Evolutionary conservation across 192 early-diverging fungal species (phyloP).

Genomic region (Coemansia sp.): DNA sequence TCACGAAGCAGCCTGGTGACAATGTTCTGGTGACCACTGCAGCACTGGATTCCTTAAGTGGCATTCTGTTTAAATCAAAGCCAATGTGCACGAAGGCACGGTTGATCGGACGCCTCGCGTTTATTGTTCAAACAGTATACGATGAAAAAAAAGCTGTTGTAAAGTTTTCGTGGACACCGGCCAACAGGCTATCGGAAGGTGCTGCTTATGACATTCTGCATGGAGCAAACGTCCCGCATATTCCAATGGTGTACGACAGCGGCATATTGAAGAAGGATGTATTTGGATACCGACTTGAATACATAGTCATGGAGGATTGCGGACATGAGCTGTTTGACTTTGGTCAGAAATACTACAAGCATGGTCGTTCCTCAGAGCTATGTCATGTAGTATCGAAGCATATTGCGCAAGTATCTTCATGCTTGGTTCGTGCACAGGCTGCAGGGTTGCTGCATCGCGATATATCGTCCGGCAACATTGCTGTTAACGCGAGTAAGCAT

Average conservation of each 20-base stretch:
- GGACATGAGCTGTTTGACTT: background rate
- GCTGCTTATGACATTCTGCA: conserved; percentile 14
- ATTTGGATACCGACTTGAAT: conserved; percentile 23
- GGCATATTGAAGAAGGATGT: conserved; percentile 1
- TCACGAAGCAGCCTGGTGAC: background rate
- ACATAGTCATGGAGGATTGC: conserved; percentile 19
- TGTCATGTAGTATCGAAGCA: background rate
- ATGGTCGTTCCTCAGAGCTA: background rate
- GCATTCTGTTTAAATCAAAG: background rate
- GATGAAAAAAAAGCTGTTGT: background rate
- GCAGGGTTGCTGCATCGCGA: conserved; percentile 18
- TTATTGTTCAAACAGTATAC: background rate
- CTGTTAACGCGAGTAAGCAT: background rate
- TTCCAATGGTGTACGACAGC: background rate
- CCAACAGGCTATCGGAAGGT: conserved; percentile 10
- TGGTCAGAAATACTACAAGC: background rate
- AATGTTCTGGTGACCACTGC: background rate
- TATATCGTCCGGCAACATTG: conserved; percentile 25
- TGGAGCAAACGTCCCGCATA: background rate
- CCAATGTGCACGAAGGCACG: background rate
- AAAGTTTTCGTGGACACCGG: conserved; percentile 15
- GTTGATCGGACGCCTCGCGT: background rate
- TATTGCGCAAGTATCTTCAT: background rate
- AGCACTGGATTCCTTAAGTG: background rate
- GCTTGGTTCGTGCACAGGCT: conserved; percentile 4